Conservation (phyloP, 805 yeast genomes). For the Lachancea dasiensis region DNA sequence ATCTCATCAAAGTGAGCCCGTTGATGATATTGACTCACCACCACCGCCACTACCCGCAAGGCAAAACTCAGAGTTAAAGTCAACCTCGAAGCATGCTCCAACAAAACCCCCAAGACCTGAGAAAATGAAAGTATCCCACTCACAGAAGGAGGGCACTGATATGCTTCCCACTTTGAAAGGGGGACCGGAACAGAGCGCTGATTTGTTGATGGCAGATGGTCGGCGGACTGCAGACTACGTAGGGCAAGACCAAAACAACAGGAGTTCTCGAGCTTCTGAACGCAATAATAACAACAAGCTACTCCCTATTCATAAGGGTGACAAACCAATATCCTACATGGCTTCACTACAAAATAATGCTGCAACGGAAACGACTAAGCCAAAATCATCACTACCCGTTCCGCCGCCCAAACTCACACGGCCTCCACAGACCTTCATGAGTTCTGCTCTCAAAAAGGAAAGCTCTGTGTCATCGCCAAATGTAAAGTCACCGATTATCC, state of each 20-base stretch:
- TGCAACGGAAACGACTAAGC: constrained; percentile 10
- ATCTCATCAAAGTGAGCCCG: neutral
- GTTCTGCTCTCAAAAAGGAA: constrained; percentile 5
- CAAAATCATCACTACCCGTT: neutral
- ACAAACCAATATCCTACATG: constrained; percentile 10
- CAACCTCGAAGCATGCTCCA: constrained; percentile 1
- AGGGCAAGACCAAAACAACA: too few relatives aligned
- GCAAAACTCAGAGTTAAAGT: neutral
- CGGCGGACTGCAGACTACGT: too few relatives aligned
- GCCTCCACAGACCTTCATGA: constrained; percentile 2
- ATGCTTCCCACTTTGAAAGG: neutral
- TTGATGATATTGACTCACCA: neutral
- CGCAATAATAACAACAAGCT: too few relatives aligned
- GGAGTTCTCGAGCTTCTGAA: too few relatives aligned
- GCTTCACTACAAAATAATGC: constrained; percentile 19
- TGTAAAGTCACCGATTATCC: neutral
- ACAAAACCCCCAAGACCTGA: constrained; percentile 6
- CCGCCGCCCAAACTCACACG: neutral
- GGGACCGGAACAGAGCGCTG: neutral
- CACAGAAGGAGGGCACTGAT: neutral
- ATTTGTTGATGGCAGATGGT: too few relatives aligned
- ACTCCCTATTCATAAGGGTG: neutral
- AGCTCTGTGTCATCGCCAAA: neutral
- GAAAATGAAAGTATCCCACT: neutral
- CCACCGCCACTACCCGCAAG: constrained; percentile 15